Percentiles rank a stretch among this genome's conserved stretches.
These are phyloP conservation scores for Naganishia vishniacii DNA, from an alignment of 768 basidiomycete species.

Conservation along the genomic window DNA sequence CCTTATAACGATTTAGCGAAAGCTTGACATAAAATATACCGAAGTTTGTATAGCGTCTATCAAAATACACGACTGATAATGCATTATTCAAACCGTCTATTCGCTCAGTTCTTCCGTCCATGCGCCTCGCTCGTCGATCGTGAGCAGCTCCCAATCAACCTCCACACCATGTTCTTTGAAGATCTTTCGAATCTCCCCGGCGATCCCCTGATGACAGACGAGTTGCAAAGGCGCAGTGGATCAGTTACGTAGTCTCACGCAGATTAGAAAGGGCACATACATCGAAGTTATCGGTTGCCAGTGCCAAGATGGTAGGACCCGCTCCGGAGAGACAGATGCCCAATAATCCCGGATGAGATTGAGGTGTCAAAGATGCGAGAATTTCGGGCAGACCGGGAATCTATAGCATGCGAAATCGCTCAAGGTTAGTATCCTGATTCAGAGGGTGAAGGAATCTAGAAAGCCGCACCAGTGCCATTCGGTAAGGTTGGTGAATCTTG, in stretches of 20 bases:
- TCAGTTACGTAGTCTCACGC: neutral
- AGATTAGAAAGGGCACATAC: slow-evolving; percentile 27
- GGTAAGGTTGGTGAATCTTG: slow-evolving; percentile 92
- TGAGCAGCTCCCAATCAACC: slow-evolving; percentile 84
- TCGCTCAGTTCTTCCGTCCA: slow-evolving; percentile 43
- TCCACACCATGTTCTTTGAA: slow-evolving; percentile 68
- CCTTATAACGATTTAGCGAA: too few relatives aligned
- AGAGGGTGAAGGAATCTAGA: neutral
- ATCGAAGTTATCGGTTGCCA: slow-evolving; percentile 79
- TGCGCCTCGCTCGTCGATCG: slow-evolving; percentile 55
- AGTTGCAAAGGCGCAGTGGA: neutral
- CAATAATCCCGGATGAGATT: slow-evolving; percentile 84
- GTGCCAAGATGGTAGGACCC: slow-evolving; percentile 91
- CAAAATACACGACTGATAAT: too few relatives aligned
- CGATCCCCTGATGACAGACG: slow-evolving; percentile 56
- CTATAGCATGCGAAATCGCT: slow-evolving; percentile 53
- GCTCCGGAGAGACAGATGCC: slow-evolving; percentile 98
- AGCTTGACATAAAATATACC: too few relatives aligned
- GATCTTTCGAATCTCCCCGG: slow-evolving; percentile 68
- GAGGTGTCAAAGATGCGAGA: slow-evolving; percentile 77
- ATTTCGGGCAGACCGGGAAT: slow-evolving; percentile 94
- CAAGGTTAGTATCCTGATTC: neutral
- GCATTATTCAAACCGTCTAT: too few relatives aligned
- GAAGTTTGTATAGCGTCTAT: too few relatives aligned
- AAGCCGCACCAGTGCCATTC: slow-evolving; percentile 67